These are phyloP conservation scores for Boletus rex-veris DNA, from an alignment of 768 basidiomycete genomes.

Conservation along the genomic window DNA sequence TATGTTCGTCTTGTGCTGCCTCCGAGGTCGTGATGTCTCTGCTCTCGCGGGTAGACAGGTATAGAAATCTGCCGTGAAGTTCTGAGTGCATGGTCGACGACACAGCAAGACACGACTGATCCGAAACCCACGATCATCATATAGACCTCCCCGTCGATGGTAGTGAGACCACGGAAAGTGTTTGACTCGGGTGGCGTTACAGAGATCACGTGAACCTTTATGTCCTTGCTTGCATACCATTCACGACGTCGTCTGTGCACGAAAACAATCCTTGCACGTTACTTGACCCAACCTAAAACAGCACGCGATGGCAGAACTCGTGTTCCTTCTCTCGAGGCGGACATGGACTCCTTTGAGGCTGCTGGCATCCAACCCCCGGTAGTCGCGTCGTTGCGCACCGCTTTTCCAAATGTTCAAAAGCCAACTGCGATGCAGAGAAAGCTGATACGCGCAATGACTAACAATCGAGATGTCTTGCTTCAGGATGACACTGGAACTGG, in stretches of 20 bases:
- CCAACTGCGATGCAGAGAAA: conserved; percentile 59
- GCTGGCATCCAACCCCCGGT: conserved; percentile 52
- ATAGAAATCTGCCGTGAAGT: neutral
- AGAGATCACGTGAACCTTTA: conserved; percentile 20
- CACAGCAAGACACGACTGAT: neutral
- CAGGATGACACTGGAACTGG: conserved; percentile 75
- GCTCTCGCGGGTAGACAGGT: neutral
- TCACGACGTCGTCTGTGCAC: conserved; percentile 22
- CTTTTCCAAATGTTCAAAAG: conserved; percentile 57
- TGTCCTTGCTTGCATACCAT: conserved; percentile 19
- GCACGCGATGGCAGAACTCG: neutral
- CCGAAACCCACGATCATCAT: neutral
- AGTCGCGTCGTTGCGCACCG: conserved; percentile 45
- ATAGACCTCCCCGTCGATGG: neutral
- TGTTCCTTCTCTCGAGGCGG: neutral
- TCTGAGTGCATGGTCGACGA: neutral
- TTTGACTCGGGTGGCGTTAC: too few relatives aligned
- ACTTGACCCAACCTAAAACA: conserved; percentile 24
- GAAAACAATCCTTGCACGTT: conserved; percentile 21
- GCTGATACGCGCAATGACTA: conserved; percentile 60
- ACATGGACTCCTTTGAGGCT: conserved; percentile 40
- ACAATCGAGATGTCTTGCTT: conserved; percentile 57
- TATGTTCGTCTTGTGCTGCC: too few relatives aligned
- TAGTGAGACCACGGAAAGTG: too few relatives aligned
- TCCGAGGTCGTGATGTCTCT: too few relatives aligned